A percentile compares a stretch with the other conserved stretches of the same genome.
These are phyloP conservation scores for Xylaria bambusicola DNA, from an alignment of 495 filamentous ascomycete genomes.

Conservation along the genomic window DNA sequence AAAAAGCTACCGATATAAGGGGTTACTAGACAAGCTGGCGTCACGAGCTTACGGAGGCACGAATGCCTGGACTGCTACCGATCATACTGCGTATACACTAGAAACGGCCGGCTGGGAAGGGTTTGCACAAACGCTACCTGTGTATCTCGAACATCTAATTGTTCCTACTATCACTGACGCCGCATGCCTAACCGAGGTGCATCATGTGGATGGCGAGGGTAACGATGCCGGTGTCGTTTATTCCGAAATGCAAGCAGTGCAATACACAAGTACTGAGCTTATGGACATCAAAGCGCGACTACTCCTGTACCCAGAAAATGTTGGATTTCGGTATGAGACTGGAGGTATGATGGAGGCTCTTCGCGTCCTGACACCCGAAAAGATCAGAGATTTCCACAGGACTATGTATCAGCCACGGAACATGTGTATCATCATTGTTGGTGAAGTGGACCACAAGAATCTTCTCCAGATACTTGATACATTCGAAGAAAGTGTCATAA, in stretches of 20 bases:
- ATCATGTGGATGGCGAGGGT: constrained; percentile 89
- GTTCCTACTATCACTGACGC: constrained; percentile 89
- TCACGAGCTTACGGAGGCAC: constrained; percentile 90
- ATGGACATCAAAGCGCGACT: constrained; percentile 79
- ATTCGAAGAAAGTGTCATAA: constrained; percentile 84
- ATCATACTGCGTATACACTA: constrained; percentile 96
- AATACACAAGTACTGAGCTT: constrained; percentile 78
- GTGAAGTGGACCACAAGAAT: constrained; percentile 81
- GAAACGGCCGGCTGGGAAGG: constrained; percentile 96
- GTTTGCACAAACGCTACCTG: constrained; percentile 88
- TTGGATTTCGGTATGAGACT: constrained; percentile 95
- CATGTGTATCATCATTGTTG: constrained; percentile 83
- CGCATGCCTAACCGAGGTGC: constrained; percentile 92
- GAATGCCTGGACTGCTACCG: constrained; percentile 94
- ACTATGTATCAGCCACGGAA: constrained; percentile 99
- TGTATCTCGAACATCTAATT: constrained; percentile 95
- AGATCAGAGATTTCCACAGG: constrained; percentile 88
- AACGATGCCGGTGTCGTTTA: constrained; percentile 98
- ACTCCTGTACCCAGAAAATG: constrained; percentile 81
- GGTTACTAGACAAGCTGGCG: constrained; percentile 89
- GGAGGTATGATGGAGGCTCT: constrained; percentile 95
- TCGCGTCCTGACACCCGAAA: constrained; percentile 78
- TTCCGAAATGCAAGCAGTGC: constrained; percentile 96
- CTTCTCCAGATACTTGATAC: constrained; percentile 78
- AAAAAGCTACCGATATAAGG: constrained; percentile 90